Conservation (phyloP, 2,329 filamentous ascomycete species). For the Pseudopithomyces maydicus region DNA sequence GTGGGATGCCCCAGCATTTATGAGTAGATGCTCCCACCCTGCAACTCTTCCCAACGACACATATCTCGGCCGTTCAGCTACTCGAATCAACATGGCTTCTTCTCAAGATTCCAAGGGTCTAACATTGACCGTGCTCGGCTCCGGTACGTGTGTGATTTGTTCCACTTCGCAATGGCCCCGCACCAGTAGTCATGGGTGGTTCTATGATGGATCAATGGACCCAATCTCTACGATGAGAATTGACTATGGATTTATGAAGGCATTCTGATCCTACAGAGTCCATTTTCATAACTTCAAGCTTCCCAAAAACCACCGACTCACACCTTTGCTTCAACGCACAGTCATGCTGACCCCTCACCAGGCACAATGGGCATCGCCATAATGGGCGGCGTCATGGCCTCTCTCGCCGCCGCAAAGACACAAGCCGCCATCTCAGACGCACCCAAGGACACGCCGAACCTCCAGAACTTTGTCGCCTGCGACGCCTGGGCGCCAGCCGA, state of each 20-base stretch:
- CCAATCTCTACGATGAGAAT: neutral
- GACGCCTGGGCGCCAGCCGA: constrained; percentile 73
- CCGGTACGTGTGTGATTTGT: constrained; percentile 64
- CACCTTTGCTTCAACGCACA: neutral
- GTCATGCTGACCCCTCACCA: constrained; percentile 39
- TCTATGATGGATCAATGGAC: neutral
- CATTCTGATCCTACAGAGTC: no score
- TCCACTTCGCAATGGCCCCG: constrained; percentile 9
- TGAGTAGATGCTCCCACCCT: neutral
- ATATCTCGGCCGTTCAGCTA: neutral
- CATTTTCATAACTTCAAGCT: neutral
- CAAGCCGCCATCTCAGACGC: constrained; percentile 49
- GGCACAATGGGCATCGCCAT: constrained; percentile 88
- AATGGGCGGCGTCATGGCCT: constrained; percentile 76
- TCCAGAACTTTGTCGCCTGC: constrained; percentile 79
- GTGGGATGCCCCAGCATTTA: neutral
- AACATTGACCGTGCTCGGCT: constrained; percentile 81
- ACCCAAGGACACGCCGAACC: constrained; percentile 48
- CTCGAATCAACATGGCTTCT: constrained; percentile 32
- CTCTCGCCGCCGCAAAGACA: constrained; percentile 58
- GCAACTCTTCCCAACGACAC: neutral
- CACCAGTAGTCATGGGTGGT: neutral
- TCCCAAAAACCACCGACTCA: constrained; percentile 40
- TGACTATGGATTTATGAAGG: no score
- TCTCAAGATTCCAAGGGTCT: constrained; percentile 51